Evolutionary conservation across 1,284 basidiomycete species (phyloP).

Genomic region (Rhodotorula sp.): DNA sequence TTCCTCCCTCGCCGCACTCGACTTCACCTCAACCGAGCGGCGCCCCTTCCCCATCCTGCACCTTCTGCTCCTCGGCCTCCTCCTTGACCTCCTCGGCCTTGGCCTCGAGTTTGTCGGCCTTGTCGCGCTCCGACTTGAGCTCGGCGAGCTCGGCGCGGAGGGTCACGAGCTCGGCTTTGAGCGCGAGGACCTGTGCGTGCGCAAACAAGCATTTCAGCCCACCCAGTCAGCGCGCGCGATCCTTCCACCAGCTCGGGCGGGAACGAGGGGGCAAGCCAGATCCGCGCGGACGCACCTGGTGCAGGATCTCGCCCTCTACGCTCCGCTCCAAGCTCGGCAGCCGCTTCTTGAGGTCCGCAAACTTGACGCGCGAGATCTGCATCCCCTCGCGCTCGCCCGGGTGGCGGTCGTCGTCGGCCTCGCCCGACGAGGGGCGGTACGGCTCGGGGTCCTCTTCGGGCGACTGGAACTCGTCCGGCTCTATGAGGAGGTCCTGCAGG

Average conservation of each 20-base stretch:
- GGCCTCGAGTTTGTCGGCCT: background rate
- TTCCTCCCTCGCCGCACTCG: no score
- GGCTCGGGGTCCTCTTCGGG: slow-evolving; percentile 35
- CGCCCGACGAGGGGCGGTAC: slow-evolving; percentile 49
- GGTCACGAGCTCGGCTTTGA: slow-evolving; percentile 14
- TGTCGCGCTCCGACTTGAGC: background rate
- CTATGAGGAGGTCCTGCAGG: slow-evolving; percentile 23
- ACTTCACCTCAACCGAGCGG: no score
- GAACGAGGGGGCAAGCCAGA: no score
- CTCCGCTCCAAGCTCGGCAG: slow-evolving; percentile 61
- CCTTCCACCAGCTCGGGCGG: no score
- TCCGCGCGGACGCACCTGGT: slow-evolving; percentile 14
- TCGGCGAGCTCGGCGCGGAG: slow-evolving; percentile 19
- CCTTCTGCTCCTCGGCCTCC: background rate
- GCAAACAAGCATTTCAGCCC: background rate
- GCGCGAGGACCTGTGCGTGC: slow-evolving; percentile 9
- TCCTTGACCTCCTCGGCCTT: background rate
- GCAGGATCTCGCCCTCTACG: slow-evolving; percentile 24
- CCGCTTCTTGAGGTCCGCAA: slow-evolving; percentile 69
- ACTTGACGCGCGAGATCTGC: slow-evolving; percentile 72
- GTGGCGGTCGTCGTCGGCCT: slow-evolving; percentile 59
- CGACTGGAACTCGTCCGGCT: slow-evolving; percentile 38
- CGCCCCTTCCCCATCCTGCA: background rate
- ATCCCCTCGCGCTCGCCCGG: slow-evolving; percentile 59
- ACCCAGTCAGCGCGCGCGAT: background rate